Conservation (phyloP, 139 green algal genomes). For the Mesotaenium endlicherianum region DNA sequence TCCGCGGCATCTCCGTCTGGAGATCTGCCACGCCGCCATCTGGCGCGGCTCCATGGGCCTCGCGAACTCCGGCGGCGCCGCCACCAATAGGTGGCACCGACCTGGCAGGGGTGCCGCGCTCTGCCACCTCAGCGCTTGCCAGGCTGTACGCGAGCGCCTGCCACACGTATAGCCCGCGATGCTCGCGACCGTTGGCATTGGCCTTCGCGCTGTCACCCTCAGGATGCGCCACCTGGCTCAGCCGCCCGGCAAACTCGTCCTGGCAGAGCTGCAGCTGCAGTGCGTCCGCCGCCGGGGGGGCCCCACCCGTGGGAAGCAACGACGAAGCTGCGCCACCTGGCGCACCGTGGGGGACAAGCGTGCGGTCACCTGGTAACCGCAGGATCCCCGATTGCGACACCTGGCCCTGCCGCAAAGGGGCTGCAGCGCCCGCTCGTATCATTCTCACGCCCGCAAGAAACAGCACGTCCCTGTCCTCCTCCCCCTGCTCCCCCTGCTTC, state of each 20-base stretch:
- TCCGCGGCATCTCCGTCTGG: too few relatives aligned
- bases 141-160: constrained; percentile 33
- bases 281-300: background rate
- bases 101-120: background rate
- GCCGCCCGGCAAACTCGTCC: background rate
- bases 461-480: too few relatives aligned
- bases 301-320: background rate
- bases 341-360: background rate
- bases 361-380: background rate
- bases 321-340: background rate
- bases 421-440: too few relatives aligned
- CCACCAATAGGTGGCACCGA: background rate
- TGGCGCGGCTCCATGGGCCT: background rate
- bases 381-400: background rate
- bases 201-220: background rate
- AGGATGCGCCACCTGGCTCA: background rate
- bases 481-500: too few relatives aligned
- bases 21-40: background rate
- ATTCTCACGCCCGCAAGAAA: too few relatives aligned
- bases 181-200: background rate
- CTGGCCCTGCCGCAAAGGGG: too few relatives aligned
- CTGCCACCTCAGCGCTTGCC: constrained; percentile 19
- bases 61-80: background rate
- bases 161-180: constrained; percentile 18
- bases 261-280: background rate